Conservation (phyloP, 140 eudicot species). For the Flaveria floridana region DNA sequence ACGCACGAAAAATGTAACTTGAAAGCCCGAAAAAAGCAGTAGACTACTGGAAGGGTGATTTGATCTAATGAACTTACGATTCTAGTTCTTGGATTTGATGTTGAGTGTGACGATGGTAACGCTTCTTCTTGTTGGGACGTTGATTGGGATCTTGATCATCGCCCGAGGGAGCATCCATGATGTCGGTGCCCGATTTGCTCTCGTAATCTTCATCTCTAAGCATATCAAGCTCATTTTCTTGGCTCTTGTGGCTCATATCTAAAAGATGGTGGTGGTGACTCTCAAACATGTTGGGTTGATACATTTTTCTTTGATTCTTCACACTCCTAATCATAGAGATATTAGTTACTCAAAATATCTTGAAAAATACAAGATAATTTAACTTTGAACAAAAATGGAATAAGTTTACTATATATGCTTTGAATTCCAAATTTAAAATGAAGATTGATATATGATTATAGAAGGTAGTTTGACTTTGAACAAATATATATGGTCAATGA, state of each 20-base stretch:
- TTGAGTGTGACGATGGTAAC: constrained; percentile 83
- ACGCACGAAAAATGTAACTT: neutral
- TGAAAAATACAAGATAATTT: too few species aligned
- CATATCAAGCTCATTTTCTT: constrained; percentile 70
- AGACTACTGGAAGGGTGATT: neutral
- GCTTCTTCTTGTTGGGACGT: constrained; percentile 65
- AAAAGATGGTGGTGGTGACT: constrained; percentile 69
- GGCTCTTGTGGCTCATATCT: constrained; percentile 63
- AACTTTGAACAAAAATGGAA: too few species aligned
- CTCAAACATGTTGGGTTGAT: constrained; percentile 85
- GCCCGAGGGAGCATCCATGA: constrained; percentile 61
- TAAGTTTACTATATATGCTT: neutral
- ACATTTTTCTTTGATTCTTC: constrained; percentile 46
- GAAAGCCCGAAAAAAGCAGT: too few species aligned
- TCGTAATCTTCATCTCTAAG: constrained; percentile 72
- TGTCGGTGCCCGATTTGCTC: constrained; percentile 62
- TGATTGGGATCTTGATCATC: constrained; percentile 68
- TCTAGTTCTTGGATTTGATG: constrained; percentile 71
- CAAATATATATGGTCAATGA: neutral
- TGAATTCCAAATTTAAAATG: constrained; percentile 1
- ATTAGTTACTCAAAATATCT: neutral
- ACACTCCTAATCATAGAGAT: constrained; percentile 27
- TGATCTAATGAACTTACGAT: constrained; percentile 31
- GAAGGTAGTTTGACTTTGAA: constrained; percentile 11
- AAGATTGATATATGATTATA: neutral